These are phyloP conservation scores for Lipomyces sp. DNA, from an alignment of 805 yeast species.

Conservation along the genomic window DNA sequence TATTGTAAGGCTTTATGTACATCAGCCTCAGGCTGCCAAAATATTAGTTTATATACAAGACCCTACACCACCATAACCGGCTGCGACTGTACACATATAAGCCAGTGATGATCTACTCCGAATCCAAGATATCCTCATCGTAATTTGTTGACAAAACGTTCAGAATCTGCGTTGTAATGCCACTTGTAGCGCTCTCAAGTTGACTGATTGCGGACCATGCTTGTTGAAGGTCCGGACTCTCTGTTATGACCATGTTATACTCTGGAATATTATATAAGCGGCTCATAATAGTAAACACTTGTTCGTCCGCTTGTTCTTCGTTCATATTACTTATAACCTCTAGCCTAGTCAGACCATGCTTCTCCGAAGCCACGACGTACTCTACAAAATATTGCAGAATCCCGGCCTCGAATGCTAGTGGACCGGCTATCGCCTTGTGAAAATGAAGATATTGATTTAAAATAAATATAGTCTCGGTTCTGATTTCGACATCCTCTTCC, in stretches of 20 bases:
- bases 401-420: not conserved
- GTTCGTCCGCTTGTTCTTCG: constrained; percentile 16
- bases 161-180: constrained; percentile 1
- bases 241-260: not conserved
- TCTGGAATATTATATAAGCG: not conserved
- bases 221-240: constrained; percentile 5
- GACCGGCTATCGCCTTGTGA: not conserved
- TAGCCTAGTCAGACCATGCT: constrained; percentile 7
- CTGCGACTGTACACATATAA: not conserved
- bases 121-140: not conserved
- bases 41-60: not conserved
- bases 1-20: not conserved
- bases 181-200: not conserved
- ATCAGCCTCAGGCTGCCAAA: not conserved
- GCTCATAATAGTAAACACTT: constrained; percentile 19
- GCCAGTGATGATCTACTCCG: not conserved
- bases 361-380: constrained; percentile 7
- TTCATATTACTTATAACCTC: constrained; percentile 13
- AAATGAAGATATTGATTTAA: constrained; percentile 16
- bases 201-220: constrained; percentile 20
- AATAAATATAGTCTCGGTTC: constrained; percentile 14
- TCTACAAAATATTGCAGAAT: constrained; percentile 19
- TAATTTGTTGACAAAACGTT: not conserved
- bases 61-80: not conserved
- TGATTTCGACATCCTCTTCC: constrained; percentile 14